phyloP scores from a whole-genome alignment of 2,329 filamentous ascomycete species.

The Paracoccidioides brasiliensis region DNA sequence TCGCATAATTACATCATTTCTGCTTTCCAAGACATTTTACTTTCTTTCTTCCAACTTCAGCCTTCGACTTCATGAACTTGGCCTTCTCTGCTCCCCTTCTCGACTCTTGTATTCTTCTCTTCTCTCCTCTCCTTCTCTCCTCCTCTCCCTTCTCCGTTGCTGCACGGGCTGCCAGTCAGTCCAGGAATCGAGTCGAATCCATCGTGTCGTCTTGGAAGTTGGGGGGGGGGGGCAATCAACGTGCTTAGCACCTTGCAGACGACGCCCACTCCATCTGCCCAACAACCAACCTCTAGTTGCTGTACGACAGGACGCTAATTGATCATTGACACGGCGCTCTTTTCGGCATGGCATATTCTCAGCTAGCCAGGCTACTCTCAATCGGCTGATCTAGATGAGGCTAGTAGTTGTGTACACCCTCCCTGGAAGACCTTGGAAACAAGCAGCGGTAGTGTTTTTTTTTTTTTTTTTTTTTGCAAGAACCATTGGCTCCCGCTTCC shows the following conservation, averaged over 20 bases:
- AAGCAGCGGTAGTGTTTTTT: too few relatives aligned
- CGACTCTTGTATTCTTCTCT: background rate
- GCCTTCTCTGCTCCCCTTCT: background rate
- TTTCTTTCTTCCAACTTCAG: background rate
- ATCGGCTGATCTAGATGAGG: constrained; percentile 1
- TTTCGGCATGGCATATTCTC: background rate
- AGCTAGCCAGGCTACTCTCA: background rate
- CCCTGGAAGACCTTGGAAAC: too few relatives aligned
- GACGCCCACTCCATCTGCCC: background rate
- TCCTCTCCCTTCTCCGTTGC: background rate
- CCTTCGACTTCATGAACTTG: too few relatives aligned
- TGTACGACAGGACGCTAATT: background rate
- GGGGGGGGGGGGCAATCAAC: background rate
- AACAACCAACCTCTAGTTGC: background rate
- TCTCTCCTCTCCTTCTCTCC: background rate
- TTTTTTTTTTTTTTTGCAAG: too few relatives aligned
- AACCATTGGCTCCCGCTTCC: too few relatives aligned
- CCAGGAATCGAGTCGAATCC: background rate
- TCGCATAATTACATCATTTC: background rate
- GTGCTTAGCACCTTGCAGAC: background rate
- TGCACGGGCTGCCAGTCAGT: background rate
- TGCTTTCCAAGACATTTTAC: background rate
- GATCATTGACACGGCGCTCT: background rate
- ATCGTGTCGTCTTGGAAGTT: background rate
- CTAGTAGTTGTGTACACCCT: background rate